phyloP scores from a whole-genome alignment of 1,284 basidiomycete species.

The Cutaneotrichosporon cutaneum region DNA sequence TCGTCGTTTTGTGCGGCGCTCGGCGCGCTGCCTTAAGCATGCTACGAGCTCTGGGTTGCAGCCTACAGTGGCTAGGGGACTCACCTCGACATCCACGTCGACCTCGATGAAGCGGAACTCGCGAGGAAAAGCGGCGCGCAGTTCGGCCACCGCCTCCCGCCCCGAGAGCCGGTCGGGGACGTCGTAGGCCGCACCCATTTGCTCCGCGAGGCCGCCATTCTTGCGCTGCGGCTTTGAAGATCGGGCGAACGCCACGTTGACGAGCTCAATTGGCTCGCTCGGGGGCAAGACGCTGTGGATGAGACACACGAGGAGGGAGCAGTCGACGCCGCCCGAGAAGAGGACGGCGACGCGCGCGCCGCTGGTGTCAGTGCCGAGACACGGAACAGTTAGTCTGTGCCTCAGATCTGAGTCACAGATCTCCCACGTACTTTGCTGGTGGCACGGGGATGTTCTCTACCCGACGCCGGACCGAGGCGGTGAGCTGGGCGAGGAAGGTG shows the following conservation, averaged over 20 bases:
- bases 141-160: constrained; percentile 70
- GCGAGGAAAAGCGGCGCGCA: constrained; percentile 70
- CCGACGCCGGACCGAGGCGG: constrained; percentile 51
- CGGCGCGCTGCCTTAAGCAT: too few relatives aligned
- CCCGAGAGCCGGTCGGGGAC: constrained; percentile 90
- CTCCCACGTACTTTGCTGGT: constrained; percentile 18
- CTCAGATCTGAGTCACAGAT: background rate
- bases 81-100: constrained; percentile 75
- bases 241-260: constrained; percentile 98
- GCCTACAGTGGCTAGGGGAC: too few relatives aligned
- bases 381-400: background rate
- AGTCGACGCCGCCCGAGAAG: constrained; percentile 97
- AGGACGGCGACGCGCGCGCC: constrained; percentile 73
- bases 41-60: too few relatives aligned
- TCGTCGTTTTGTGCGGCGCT: too few relatives aligned
- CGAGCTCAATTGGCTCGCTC: constrained; percentile 81
- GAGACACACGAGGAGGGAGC: constrained; percentile 75
- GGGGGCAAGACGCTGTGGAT: constrained; percentile 71
- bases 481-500: constrained; percentile 36
- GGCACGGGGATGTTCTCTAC: constrained; percentile 54
- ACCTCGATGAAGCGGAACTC: constrained; percentile 90
- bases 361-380: constrained; percentile 14
- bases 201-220: constrained; percentile 56
- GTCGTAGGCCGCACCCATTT: constrained; percentile 46
- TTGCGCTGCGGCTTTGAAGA: too few relatives aligned